Base-by-base conservation (phyloP, 805 yeast genomes). In the Barnettozyma sucrosica region DNA sequence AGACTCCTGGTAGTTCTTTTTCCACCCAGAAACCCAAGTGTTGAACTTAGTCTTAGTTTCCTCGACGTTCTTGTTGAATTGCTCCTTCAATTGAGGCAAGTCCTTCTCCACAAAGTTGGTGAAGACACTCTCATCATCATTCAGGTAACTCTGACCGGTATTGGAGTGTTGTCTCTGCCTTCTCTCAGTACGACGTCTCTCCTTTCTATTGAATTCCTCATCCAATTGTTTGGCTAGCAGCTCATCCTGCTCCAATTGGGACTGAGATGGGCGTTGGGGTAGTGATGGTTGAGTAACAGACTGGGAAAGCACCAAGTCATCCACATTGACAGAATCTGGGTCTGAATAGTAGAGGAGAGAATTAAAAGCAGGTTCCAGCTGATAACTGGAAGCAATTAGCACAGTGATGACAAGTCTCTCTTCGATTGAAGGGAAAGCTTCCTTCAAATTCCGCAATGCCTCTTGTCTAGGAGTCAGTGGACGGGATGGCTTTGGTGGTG, bases 371-470 rank as follows among this genome's bases (percentile, higher is more conserved):
- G 86, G 82, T 56, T 89, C 97, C 39, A 88, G 63, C 42, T 76
- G 72, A 25, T 95, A 96, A 42, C 75, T 79, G 18, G 95, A 80
- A 3, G 98, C 98, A 62, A 93, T 86, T 48, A 90, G 70, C 1
- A 88, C 83, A 25, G 95, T 89, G 46, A 81, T 79, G 52, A 88
- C 72, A 56, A 81, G 77, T 51, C 80, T 77, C 26, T 77, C 85
- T 37, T 89, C 96, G 21, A 81, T 66, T 16, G 71, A 68, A 1
- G 99, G 98, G 64, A 92, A 92, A 0, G 97, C 97, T 20, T 88
- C 96, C 56, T 75, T 72, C 52, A 92, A 72, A 37, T 87, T 83
- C 43, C 75, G 69, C 51, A 74, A 68, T 32, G 82, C 74, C 55
- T 72, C 70, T 25, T 77, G 68, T 36, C 72, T 68, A 20, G 88